Evolutionary conservation across 768 basidiomycete species (phyloP), one percentile per base, ranked within the genome.

Genomic region (Hydnomerulius pinastri): DNA sequence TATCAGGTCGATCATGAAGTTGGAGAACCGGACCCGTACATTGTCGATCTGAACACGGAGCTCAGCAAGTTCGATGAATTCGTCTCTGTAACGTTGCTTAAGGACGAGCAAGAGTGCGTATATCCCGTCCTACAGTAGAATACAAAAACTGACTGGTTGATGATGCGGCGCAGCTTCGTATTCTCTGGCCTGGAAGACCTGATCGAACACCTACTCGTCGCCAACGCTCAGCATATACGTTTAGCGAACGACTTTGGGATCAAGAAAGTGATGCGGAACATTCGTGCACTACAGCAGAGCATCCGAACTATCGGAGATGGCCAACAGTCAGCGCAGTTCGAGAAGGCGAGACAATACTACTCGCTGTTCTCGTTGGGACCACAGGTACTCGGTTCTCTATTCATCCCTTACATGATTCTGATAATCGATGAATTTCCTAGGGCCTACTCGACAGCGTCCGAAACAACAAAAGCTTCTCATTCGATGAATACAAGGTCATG

Each of bases 401-500:
- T 33, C 6, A 7, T 38, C 17, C 2, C 23, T 17, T 42, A 41
- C 4, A 35, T 48, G 24, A 50, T 30, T 21, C 15, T 53, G 49
- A 53, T 46, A 3, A 30, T 18, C 21, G 32, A 30, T 32, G 38
- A n/a, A 12, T 24, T 23, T 9, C n/a, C 7, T 50, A 96, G 93
- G 81, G 80, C 44, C 83, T 98, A 79, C 74, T 98, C 42, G 84
- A 89, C 24, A 70, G 77, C 10, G 82, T 92, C 46, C 82, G 85
- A 23, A 57, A 73, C 41, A 75, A 77, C 55, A 82, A 80, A 54
- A 69, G 69, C 32, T 98, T 92, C 72, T 81, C 78, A 4, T 96
- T 97, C 57, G 94, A 96, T 57, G 91, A 98, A 63, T 98, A 96
- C 69, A 90, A 93, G 66, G 80, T 82, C 7, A 93, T 98, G 77